Evolutionary conservation across 441 rosid genomes (phyloP), one percentile per base, ranked within the genome.

Genomic region (Mallotus repandus): DNA sequence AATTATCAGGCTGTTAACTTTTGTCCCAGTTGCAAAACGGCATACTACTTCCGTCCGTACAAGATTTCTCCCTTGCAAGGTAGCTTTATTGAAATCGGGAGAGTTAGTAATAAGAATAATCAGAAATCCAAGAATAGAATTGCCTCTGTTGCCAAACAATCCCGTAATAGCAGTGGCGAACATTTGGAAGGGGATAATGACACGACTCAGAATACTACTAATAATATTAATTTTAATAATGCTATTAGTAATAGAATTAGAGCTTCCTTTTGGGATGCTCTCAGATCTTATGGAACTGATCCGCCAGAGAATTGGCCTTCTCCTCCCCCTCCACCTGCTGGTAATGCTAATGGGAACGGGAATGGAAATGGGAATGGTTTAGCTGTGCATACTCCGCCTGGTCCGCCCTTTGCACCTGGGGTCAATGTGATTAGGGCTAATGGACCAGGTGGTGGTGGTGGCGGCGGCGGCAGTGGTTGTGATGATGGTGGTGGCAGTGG

Each of bases 1-100:
- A 62, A 62, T 38, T 85, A 83, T 41, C 89, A 89, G 73, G 91
- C 93, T 4, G 89, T 91, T n/a, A 92, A 91, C 63, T 84, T 88
- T 81, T 94, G 99, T 79, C 96, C 99, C 58, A 91, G 81, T 81
- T 94, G 99, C 79, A 92, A 90, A 81, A 85, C 96, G 0, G 96
- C 98, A 59, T 92, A 90, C 72, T 89, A 89, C 66, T 91, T 87
- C 63, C 85, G 89, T 18, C 95, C 96, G n/a, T 70, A 70, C 75
- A 83, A 85, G 63, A 83, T 81, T 68, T 82, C 91, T 58, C 97
- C 98, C 43, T 89, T 94, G 0, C 98, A 91, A 67, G 99, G 99
- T 13, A 92, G 89, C 21, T 94, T 94, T 71, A 74, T 89, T 19
- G 99, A 94, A 88, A 89, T 94, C 79, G 90, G 92, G 18, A 80